A percentile compares a stretch with the other conserved stretches of the same genome.
phyloP scores from a whole-genome alignment of 2,329 filamentous ascomycete genomes.

The Stachybotrys chartarum region DNA sequence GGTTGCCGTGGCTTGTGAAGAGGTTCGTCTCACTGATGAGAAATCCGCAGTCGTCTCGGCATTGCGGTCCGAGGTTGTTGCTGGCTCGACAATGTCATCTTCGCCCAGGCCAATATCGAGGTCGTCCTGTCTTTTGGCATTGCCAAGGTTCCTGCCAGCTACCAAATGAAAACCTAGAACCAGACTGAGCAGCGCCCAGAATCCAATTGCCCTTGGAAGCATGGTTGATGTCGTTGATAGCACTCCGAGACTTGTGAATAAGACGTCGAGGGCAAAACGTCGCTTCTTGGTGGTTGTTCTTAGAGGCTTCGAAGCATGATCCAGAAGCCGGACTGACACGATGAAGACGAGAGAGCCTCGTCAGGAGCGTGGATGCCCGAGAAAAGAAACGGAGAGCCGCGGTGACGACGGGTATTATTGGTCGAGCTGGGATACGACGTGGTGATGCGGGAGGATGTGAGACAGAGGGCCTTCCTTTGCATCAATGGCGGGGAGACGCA shows the following conservation, averaged over 20 bases:
- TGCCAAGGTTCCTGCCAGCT: slow-evolving; percentile 22
- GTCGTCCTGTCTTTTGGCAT: slow-evolving; percentile 26
- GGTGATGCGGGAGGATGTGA: neutral
- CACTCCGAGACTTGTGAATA: neutral
- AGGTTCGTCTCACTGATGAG: neutral
- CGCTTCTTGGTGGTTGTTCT: neutral
- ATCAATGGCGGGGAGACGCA: neutral
- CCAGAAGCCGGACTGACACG: neutral
- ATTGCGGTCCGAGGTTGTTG: slow-evolving; percentile 6
- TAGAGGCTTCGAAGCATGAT: neutral
- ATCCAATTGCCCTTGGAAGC: slow-evolving; percentile 22
- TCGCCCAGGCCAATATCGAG: neutral
- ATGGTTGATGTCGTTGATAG: slow-evolving; percentile 15
- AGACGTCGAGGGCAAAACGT: neutral
- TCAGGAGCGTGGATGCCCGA: neutral
- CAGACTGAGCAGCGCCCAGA: slow-evolving; percentile 32
- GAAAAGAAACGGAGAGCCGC: neutral
- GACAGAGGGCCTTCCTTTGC: neutral
- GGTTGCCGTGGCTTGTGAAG: slow-evolving; percentile 1
- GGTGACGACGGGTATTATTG: neutral
- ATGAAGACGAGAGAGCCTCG: neutral
- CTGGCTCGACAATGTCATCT: slow-evolving; percentile 8
- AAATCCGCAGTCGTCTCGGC: slow-evolving; percentile 4
- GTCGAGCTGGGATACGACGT: neutral
- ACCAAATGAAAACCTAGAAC: slow-evolving; percentile 29